Base-by-base conservation (phyloP, 306 rosid genomes). In the Malus orientalis region DNA sequence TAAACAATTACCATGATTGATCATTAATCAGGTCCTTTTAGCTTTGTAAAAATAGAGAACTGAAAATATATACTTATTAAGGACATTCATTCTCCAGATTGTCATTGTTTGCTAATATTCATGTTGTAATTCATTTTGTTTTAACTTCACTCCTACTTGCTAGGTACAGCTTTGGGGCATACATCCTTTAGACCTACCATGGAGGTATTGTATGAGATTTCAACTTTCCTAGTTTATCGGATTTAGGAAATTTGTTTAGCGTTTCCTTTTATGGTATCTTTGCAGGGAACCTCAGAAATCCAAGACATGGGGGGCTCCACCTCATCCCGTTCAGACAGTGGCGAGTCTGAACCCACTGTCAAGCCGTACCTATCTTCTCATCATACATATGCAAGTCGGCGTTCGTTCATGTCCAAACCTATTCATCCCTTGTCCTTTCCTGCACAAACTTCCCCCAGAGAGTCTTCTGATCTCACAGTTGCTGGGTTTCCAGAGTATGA, bases 371-470 rank as follows among this genome's bases (percentile, higher is more conserved):
- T 85, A 38, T 83, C 91, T 76, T 87, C 85, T 32, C 87, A 87
- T 67, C 75, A 85, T 83, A 85, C 85, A 83, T 89, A 85, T 77
- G 75, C 91, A 38, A 80, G 74, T 76, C 84, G 70, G 62, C 81
- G 82, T 58, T 88, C 96, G 32, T 90, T 95, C 93, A 90, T 92
- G 86, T 88, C 97, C 55, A 92, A 95, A 82, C 93, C 96, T 29
- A 84, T 95, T 74, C 89, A 95, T 77, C 97, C 97, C 62, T 40
- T 92, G 74, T 85, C 90, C 75, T 83, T 89, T 80, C 75, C 87
- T 69, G 67, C 87, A 74, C 87, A 65, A 33, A 75, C 86, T 74
- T 44, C 81, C 58, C 51, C 90, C 19, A 86, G 89, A 77, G 93
- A 86, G 74, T 78, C 87, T 73, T 83, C 84, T 78, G 90, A 86